Evolutionary conservation across 1,139 yeast genomes (phyloP).

Genomic region (Kodamaea fungicola): DNA sequence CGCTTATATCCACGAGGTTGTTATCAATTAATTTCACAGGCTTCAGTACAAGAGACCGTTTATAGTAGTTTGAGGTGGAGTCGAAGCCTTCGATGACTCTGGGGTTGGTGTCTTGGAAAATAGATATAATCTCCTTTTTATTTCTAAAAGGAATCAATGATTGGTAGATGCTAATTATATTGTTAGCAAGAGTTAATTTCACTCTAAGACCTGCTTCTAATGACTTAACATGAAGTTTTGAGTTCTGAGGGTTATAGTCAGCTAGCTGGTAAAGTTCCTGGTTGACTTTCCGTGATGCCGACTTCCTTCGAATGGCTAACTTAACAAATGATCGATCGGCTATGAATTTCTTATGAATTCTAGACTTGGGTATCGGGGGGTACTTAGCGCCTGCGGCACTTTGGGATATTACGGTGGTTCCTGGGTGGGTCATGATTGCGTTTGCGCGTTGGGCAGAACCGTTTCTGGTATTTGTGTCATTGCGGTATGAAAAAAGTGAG

Average conservation of each 20-base stretch:
- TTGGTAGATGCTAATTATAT: constrained; percentile 41
- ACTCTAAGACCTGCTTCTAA: constrained; percentile 52
- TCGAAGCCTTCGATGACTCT: constrained; percentile 6
- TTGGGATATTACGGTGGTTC: not conserved
- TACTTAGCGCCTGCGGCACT: not conserved
- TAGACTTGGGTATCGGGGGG: constrained; percentile 11
- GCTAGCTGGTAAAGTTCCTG: not conserved
- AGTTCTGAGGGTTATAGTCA: constrained; percentile 3
- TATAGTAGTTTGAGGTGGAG: constrained; percentile 11
- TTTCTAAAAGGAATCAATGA: constrained; percentile 38
- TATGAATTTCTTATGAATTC: constrained; percentile 22
- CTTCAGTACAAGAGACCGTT: constrained; percentile 16
- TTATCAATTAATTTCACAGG: constrained; percentile 34
- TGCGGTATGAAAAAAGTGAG: too few relatives aligned
- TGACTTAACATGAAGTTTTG: constrained; percentile 49
- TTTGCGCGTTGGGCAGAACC: not conserved
- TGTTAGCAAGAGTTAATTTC: constrained; percentile 44
- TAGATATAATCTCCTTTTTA: constrained; percentile 11
- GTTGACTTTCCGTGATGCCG: constrained; percentile 17
- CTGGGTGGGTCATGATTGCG: too few relatives aligned
- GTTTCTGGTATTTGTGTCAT: constrained; percentile 1
- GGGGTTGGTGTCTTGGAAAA: constrained; percentile 6
- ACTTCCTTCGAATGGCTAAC: constrained; percentile 40
- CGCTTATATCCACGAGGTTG: constrained; percentile 32
- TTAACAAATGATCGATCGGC: constrained; percentile 27